Conservation (phyloP, 2,329 filamentous ascomycete genomes). For the Leptographium radiaticola region DNA sequence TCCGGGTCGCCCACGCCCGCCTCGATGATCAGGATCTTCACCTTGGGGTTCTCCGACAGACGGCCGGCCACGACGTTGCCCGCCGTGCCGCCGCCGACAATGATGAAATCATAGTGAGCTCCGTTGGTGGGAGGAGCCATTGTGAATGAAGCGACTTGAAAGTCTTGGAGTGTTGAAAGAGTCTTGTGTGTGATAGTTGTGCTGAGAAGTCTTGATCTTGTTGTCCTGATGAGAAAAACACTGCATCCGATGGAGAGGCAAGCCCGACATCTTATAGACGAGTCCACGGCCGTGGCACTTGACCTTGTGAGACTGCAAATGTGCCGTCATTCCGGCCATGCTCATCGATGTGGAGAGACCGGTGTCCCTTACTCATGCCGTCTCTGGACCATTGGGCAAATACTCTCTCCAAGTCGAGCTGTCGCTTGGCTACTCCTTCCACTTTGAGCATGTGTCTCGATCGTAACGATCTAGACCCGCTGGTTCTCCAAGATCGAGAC, state of each 20-base stretch:
- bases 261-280: not conserved
- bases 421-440: no score
- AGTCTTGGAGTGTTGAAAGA: not conserved
- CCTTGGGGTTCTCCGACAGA: constrained; percentile 35
- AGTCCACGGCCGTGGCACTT: no score
- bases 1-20: constrained; percentile 34
- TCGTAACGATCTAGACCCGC: no score
- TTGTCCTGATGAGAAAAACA: not conserved
- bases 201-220: not conserved
- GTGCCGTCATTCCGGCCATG: not conserved
- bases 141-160: not conserved
- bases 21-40: constrained; percentile 32
- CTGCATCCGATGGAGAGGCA: not conserved
- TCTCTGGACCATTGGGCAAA: not conserved
- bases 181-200: not conserved
- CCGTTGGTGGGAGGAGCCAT: constrained; percentile 25
- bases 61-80: constrained; percentile 35
- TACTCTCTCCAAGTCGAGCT: no score
- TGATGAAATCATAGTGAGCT: constrained; percentile 24
- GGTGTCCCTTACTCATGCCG: no score
- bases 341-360: not conserved
- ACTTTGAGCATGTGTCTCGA: no score
- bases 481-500: no score
- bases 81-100: constrained; percentile 31
- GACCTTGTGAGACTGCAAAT: no score